phyloP scores from a whole-genome alignment of 78 protist genomes.

The Salpingoeca rosetta region DNA sequence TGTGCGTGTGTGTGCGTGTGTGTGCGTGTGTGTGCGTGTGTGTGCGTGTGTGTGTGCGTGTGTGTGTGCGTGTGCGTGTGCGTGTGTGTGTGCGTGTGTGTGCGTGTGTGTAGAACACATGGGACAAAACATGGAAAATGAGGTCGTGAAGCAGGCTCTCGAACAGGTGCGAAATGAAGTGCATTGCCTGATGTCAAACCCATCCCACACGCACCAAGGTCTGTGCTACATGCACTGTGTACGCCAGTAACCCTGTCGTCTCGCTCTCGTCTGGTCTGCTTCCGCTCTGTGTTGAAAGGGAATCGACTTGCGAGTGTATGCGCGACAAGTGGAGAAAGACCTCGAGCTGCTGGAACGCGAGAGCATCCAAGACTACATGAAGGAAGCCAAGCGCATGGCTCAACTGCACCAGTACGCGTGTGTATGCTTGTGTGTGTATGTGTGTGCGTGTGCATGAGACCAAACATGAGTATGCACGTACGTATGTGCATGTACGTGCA shows the following conservation, averaged over 20 bases:
- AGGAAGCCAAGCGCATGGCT: conserved; percentile 12
- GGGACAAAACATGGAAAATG: neutral
- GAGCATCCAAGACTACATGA: conserved; percentile 23
- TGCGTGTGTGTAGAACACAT: neutral
- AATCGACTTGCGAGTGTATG: conserved; percentile 17
- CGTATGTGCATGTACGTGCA: neutral
- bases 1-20: neutral
- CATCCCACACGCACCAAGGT: too few species aligned
- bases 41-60: neutral
- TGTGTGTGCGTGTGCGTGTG: neutral
- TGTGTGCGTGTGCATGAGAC: neutral
- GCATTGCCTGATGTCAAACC: too few species aligned
- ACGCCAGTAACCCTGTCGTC: too few species aligned
- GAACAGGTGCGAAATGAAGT: conserved; percentile 1
- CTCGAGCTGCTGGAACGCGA: conserved; percentile 1
- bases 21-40: neutral
- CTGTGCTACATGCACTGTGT: too few species aligned
- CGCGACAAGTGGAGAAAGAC: neutral
- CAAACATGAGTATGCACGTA: too few species aligned
- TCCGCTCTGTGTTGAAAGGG: too few species aligned
- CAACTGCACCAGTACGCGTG: conserved; percentile 17
- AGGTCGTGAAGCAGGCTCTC: conserved; percentile 19
- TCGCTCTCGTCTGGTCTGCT: too few species aligned
- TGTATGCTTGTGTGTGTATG: neutral
- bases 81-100: neutral